These are phyloP conservation scores for Gyromitra esculenta DNA, from an alignment of 2,329 filamentous ascomycete species.

Conservation along the genomic window DNA sequence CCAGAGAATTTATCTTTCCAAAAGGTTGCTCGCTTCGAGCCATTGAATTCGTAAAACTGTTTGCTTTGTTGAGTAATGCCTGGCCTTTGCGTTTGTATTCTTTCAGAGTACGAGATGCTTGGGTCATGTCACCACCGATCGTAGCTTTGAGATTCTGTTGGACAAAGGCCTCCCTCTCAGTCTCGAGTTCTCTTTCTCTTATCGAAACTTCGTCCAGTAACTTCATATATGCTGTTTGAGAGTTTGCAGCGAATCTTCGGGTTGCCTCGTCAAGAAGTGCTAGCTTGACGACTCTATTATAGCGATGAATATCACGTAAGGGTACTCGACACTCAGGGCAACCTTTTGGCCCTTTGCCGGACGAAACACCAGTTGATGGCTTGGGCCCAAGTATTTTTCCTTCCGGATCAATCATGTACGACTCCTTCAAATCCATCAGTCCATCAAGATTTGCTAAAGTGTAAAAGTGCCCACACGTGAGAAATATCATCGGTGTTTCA, in stretches of 20 bases:
- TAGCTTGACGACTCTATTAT: conserved; percentile 70
- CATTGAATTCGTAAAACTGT: conserved; percentile 58
- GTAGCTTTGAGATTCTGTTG: conserved; percentile 43
- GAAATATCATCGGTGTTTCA: conserved; percentile 71
- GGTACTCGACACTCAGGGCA: conserved; percentile 71
- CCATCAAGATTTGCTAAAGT: conserved; percentile 71
- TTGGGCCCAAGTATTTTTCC: conserved; percentile 58
- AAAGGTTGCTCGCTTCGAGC: conserved; percentile 65
- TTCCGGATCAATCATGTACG: conserved; percentile 64
- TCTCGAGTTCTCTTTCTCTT: conserved; percentile 58
- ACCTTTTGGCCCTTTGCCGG: conserved; percentile 34
- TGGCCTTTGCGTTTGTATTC: conserved; percentile 20
- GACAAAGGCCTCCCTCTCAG: conserved; percentile 42
- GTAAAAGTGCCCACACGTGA: conserved; percentile 71
- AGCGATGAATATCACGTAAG: conserved; percentile 69
- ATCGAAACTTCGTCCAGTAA: conserved; percentile 60
- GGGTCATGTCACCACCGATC: conserved; percentile 47
- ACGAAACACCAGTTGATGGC: conserved; percentile 28
- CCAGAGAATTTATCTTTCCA: conserved; percentile 63
- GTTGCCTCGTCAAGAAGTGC: conserved; percentile 71
- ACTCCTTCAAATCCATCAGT: conserved; percentile 66
- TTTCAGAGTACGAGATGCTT: conserved; percentile 25
- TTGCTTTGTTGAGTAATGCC: conserved; percentile 55
- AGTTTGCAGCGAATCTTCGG: conserved; percentile 71
- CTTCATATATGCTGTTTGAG: conserved; percentile 62